These are phyloP conservation scores for Brassica napus DNA, from an alignment of 345 rosid species.

Conservation along the genomic window DNA sequence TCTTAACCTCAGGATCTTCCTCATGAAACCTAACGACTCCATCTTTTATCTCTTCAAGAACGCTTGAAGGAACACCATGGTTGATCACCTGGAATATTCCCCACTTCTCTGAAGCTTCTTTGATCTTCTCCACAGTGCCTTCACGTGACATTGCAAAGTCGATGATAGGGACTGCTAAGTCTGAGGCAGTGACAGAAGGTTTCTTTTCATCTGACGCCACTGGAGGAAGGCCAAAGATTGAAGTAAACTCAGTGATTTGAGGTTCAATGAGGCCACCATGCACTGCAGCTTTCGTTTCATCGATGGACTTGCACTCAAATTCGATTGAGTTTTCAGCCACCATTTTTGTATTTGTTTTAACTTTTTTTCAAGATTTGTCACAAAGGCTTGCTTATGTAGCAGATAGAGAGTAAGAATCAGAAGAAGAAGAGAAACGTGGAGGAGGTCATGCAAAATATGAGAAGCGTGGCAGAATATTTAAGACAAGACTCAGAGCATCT, in stretches of 20 bases:
- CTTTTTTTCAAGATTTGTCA: background rate
- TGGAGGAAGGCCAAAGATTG: slow-evolving; percentile 38
- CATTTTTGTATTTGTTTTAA: background rate
- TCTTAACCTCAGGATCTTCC: slow-evolving; percentile 42
- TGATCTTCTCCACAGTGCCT: slow-evolving; percentile 31
- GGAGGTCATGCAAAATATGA: slow-evolving; percentile 25
- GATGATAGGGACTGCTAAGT: slow-evolving; percentile 37
- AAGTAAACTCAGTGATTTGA: slow-evolving; percentile 31
- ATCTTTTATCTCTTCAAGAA: slow-evolving; percentile 41
- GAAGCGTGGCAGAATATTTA: background rate
- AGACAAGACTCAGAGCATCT: slow-evolving; percentile 20
- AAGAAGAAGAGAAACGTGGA: slow-evolving; percentile 24
- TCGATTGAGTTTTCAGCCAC: background rate
- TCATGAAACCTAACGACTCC: slow-evolving; percentile 46
- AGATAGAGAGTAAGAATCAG: background rate
- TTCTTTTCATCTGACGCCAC: background rate
- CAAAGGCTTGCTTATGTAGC: background rate
- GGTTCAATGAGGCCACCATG: slow-evolving; percentile 29
- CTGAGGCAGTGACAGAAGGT: background rate
- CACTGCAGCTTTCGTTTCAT: background rate
- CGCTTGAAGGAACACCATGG: slow-evolving; percentile 46
- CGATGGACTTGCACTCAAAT: slow-evolving; percentile 3
- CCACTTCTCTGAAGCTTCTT: slow-evolving; percentile 43
- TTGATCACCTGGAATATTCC: slow-evolving; percentile 55
- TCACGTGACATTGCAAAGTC: background rate